phyloP scores from a whole-genome alignment of 1,139 yeast genomes.

The Debaryomycetaceae sp. region DNA sequence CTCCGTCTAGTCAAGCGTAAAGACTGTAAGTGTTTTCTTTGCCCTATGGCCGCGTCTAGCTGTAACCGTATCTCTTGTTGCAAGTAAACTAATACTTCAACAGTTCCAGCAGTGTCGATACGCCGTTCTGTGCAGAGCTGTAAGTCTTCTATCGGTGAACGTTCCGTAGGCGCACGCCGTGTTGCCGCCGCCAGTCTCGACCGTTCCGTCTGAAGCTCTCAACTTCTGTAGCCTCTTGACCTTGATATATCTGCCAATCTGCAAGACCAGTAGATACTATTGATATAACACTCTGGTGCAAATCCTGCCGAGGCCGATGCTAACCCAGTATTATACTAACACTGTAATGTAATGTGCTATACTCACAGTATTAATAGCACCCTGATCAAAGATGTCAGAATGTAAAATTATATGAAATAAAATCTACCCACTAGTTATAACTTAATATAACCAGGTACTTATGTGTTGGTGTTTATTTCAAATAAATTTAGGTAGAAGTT shows the following conservation, averaged over 20 bases:
- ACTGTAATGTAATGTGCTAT: no score
- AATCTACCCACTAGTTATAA: slow-evolving; percentile 6
- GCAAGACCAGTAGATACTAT: no score
- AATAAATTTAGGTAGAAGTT: slow-evolving; percentile 1
- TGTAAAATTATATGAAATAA: slow-evolving; percentile 4
- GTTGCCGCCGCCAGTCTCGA: background rate
- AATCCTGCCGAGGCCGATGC: no score
- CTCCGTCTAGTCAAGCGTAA: background rate
- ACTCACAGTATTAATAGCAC: no score
- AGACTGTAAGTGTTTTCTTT: background rate
- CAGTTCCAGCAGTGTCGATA: background rate
- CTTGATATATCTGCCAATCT: background rate
- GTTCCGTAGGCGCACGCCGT: background rate
- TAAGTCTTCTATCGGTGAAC: background rate
- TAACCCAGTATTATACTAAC: no score
- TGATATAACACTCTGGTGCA: no score
- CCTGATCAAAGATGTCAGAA: background rate
- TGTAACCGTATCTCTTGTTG: slow-evolving; percentile 2
- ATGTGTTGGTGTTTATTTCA: slow-evolving; percentile 4
- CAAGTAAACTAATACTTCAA: slow-evolving; percentile 8
- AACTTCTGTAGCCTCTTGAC: background rate
- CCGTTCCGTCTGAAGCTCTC: background rate
- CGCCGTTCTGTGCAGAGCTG: background rate
- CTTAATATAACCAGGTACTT: slow-evolving; percentile 9
- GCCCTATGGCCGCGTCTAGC: slow-evolving; percentile 1